These are phyloP conservation scores for Streptanthus diversifolius DNA, from an alignment of 345 rosid species.

Conservation along the genomic window DNA sequence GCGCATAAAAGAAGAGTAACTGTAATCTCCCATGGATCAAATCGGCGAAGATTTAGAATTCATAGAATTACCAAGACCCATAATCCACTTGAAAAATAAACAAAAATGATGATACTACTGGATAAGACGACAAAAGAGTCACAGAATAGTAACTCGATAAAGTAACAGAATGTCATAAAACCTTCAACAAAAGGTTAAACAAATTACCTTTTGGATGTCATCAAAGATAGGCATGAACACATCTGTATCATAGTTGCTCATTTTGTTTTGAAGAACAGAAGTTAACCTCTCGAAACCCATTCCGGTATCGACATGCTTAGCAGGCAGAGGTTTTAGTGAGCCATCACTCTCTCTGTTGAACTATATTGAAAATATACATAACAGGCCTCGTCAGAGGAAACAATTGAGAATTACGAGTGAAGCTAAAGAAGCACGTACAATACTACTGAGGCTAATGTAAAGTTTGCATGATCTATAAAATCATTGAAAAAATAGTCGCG, in stretches of 20 bases:
- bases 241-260: slow-evolving; percentile 99
- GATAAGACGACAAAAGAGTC: not conserved
- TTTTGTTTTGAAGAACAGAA: slow-evolving; percentile 86
- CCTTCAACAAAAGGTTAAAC: not conserved
- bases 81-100: not conserved
- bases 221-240: slow-evolving; percentile 89
- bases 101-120: not conserved
- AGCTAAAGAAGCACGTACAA: not conserved
- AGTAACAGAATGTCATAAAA: not conserved
- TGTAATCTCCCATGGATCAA: not conserved
- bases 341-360: slow-evolving; percentile 92
- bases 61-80: slow-evolving; percentile 12
- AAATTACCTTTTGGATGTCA: slow-evolving; percentile 74
- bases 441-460: not conserved
- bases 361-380: slow-evolving; percentile 37
- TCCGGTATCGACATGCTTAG: slow-evolving; percentile 99
- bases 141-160: not conserved
- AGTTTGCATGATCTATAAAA: not conserved
- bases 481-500: not conserved
- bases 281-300: slow-evolving; percentile 96
- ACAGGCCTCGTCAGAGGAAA: slow-evolving; percentile 1
- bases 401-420: not conserved
- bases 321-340: slow-evolving; percentile 78
- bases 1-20: not conserved
- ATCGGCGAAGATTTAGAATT: not conserved